Percentiles rank a stretch among this genome's conserved stretches.
Conservation (phyloP, 176 grass and related monocot species). For the Avena sativa region DNA sequence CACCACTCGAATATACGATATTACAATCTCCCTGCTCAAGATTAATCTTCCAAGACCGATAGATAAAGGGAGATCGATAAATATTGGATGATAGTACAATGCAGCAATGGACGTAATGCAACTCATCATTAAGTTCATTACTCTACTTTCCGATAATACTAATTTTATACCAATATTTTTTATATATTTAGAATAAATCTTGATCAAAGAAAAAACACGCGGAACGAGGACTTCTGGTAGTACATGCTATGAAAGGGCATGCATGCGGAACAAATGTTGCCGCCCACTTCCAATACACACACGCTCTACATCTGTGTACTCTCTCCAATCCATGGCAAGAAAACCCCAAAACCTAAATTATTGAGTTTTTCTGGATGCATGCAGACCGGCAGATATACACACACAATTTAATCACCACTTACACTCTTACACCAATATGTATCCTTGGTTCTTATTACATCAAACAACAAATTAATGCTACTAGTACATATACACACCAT, state of each 20-base stretch:
- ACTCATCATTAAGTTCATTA: not conserved
- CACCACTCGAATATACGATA: no score
- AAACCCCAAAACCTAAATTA: constrained; percentile 25
- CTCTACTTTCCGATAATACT: not conserved
- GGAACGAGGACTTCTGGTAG: no score
- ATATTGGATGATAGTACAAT: not conserved
- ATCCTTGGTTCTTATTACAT: constrained; percentile 56
- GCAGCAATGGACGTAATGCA: not conserved
- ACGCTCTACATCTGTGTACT: not conserved
- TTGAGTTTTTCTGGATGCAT: constrained; percentile 2
- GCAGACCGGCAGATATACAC: not conserved
- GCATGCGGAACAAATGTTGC: constrained; percentile 16
- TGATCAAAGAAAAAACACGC: no score
- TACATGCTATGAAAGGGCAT: not conserved
- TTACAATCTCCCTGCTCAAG: not conserved
- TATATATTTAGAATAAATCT: no score
- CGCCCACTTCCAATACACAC: constrained; percentile 20
- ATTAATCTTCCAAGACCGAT: not conserved
- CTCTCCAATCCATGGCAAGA: not conserved
- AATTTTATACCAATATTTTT: no score
- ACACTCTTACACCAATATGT: constrained; percentile 26
- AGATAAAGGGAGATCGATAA: not conserved
- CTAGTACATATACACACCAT: constrained; percentile 44
- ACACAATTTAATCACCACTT: constrained; percentile 8
- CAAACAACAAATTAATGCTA: constrained; percentile 46